Percentiles rank a stretch among this genome's conserved stretches.
Conservation (phyloP, 1,139 yeast species). For the Candida dubliniensis region DNA sequence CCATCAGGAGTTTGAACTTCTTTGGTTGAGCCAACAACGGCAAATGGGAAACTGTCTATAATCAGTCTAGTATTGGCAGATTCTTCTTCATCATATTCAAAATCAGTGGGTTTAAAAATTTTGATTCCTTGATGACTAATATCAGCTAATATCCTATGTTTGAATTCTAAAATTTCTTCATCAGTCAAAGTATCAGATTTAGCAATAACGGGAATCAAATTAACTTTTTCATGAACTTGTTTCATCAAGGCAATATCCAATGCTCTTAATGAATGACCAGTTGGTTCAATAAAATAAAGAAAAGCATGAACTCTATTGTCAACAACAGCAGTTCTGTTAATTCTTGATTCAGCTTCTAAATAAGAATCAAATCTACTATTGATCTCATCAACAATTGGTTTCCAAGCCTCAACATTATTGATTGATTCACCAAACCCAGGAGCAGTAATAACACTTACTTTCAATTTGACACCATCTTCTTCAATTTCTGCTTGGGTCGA, state of each 20-base stretch:
- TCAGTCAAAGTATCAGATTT: slow-evolving; percentile 92
- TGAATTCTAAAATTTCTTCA: slow-evolving; percentile 77
- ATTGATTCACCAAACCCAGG: slow-evolving; percentile 95
- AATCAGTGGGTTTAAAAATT: slow-evolving; percentile 75
- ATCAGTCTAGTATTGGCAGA: slow-evolving; percentile 64
- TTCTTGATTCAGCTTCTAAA: slow-evolving; percentile 87
- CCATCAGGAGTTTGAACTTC: slow-evolving; percentile 77
- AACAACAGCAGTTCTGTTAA: slow-evolving; percentile 68
- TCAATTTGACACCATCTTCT: slow-evolving; percentile 90
- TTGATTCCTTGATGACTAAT: slow-evolving; percentile 73
- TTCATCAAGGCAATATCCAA: slow-evolving; percentile 89
- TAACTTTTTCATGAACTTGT: slow-evolving; percentile 86
- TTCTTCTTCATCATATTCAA: slow-evolving; percentile 84
- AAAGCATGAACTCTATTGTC: slow-evolving; percentile 88
- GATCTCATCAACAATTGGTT: slow-evolving; percentile 89
- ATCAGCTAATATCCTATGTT: slow-evolving; percentile 73
- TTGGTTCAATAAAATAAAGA: slow-evolving; percentile 91
- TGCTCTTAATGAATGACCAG: slow-evolving; percentile 90
- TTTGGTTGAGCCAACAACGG: slow-evolving; percentile 87
- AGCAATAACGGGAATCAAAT: slow-evolving; percentile 91
- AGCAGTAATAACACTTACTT: slow-evolving; percentile 81
- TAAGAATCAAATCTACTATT: slow-evolving; percentile 82
- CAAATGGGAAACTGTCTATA: slow-evolving; percentile 80
- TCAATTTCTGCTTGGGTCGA: slow-evolving; percentile 74
- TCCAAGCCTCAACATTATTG: slow-evolving; percentile 88